phyloP scores from a whole-genome alignment of 208 protist species.

The Naegleria gruberi region DNA sequence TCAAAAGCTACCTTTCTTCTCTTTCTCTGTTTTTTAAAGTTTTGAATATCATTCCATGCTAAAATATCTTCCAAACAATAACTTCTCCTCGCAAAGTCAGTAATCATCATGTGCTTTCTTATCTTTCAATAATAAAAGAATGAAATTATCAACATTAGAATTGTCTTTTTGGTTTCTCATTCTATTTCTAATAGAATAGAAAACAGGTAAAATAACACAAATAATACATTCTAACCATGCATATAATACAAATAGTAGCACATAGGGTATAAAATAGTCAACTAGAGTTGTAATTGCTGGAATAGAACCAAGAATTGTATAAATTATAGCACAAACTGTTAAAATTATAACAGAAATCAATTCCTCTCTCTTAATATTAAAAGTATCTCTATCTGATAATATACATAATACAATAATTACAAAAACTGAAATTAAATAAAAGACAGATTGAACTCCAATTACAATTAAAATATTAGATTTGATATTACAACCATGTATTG shows the following conservation, averaged over 20 bases:
- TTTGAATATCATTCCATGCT: background rate
- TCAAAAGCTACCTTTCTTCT: background rate
- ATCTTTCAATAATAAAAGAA: background rate
- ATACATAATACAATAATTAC: background rate
- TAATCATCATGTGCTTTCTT: background rate
- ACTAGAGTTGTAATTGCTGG: too few relatives aligned
- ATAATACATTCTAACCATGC: background rate
- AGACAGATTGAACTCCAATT: background rate
- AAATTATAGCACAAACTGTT: background rate
- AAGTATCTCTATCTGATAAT: background rate
- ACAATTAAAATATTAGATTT: background rate
- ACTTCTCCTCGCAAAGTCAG: background rate
- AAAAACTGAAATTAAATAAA: background rate
- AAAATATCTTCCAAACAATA: background rate
- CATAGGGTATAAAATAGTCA: too few relatives aligned
- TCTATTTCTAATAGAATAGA: background rate
- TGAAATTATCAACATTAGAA: background rate
- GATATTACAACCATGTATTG: background rate
- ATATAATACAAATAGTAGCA: too few relatives aligned
- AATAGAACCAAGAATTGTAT: background rate
- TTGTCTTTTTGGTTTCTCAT: background rate
- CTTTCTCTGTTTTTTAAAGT: background rate
- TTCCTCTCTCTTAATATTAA: background rate
- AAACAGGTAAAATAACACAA: background rate
- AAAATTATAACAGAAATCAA: background rate